Base-by-base conservation (phyloP, 1,284 basidiomycete genomes). In the Sporisorium scitamineum region DNA sequence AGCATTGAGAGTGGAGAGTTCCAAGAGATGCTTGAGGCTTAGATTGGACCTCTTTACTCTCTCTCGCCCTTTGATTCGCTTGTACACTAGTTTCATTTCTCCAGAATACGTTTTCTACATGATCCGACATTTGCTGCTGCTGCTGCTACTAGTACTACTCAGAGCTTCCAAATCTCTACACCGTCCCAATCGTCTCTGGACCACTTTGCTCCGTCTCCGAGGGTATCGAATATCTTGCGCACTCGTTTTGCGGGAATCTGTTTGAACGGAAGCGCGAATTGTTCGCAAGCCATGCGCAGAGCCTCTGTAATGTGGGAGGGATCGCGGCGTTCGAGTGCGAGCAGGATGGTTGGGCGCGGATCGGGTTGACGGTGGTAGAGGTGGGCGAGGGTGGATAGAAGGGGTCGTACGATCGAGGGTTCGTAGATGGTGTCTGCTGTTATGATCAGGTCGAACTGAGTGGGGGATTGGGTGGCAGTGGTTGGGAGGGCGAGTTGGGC, bases 401-500 rank as follows among this genome's bases (percentile, higher is more conserved):
- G 90, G 0, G 92, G 92, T 18, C 88, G 82, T 31, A 92, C 86
- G 54, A 95, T 90, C 9, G 88, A 86, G 1, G 88, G 83, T 31
- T 88, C 86, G 85, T 95, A 96, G 58, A 95, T 87, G 0, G 94
- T 95, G 86, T 97, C 94, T 61, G 94, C 91, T 18, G 93, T 91
- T 61, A 93, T 85, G 72, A 96, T 91, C 68, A 94, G 88, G 86
- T 95, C 92, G 86, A 92, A 70, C 5, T 27, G 51, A 2, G 18
- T 18, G 1, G n/a, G n/a, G n/a, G 42, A 24, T 18, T 9, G 34
- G 20, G 20, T 7, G 26, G 41, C 1, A 26, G 26, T 59, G 42
- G 41, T 61, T 16, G 59, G 65, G n/a, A 48, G 32, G 13, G 22
- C 54, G 20, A 44, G 32, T 7, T 52, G 4, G 5, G 51, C 51